Base-by-base conservation (phyloP, 2,329 filamentous ascomycete species). In the Phaeosphaeriaceae sp. region DNA sequence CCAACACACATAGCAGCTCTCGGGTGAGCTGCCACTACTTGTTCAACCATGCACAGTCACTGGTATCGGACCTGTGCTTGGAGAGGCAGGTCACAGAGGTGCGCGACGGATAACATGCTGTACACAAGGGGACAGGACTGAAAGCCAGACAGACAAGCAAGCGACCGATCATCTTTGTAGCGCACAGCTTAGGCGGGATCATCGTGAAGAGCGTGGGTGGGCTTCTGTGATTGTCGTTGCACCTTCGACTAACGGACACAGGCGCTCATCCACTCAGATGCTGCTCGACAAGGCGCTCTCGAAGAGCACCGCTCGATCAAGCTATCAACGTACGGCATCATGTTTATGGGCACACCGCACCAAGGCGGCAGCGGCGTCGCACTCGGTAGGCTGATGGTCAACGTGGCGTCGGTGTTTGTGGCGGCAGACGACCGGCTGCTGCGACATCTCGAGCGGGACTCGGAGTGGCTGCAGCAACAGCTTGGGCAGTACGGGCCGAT, bases 331-430 rank as follows among this genome's bases (percentile, higher is more conserved):
- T 71, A 74, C 55, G 70, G 72, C 6, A 70, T 75, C 52, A 45
- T 76, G 9, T 76, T 76, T 55, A 68, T 75, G 52, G 72, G 72
- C 23, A 76, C 72, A 17, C 73, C 71, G 33, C 70, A 76, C 56
- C 61, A 73, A 50, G 73, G 71, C 44, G 67, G 69, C 37, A 66
- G 61, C 34, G 66, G 70, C 21, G 68, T 70, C 8, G 36, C 50
- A 50, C 48, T 67, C 2, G 67, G 66, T 26, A 60, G 52, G 48
- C 42, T 68, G 13, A 49, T 72, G 15, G 56, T 64, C 3, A 71
- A 72, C 50, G 54, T 73, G 4, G 67, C 68, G 12, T 75, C 71
- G 29, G 61, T 75, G 3, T 68, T 70, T 50, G 54, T 67, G 20
- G 54, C 56, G 18, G 61, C 71, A 6, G 59, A 71, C 43, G 51